Base-by-base conservation (phyloP, 2,329 filamentous ascomycete genomes). In the Penicillium nordicum region DNA sequence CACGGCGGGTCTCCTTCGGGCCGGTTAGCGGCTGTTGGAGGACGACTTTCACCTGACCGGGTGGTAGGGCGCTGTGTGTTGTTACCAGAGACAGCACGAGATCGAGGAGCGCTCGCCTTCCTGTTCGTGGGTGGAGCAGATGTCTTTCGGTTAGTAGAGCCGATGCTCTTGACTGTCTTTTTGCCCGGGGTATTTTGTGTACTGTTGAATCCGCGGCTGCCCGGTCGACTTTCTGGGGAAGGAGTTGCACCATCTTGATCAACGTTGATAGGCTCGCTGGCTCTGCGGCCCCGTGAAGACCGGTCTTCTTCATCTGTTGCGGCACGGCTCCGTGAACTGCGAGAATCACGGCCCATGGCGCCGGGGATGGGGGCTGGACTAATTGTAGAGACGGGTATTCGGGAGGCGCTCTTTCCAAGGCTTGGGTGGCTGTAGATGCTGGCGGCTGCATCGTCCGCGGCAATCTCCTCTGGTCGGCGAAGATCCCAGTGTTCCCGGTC, bases 1-100 rank as follows among this genome's bases (percentile, higher is more conserved):
- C 94, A 99, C 50, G 94, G 94, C 10, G 94, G 92, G 52, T 97
- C 93, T 21, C 94, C 94, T 78, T 97, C 94, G 0, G 92, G 92
- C 41, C 87, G 84, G 69, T 90, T 84, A 73, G 81, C 70, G 67
- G 80, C 73, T 68, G 82, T 85, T 57, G 71, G 73, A 49, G 79
- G 82, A 30, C 78, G 74, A 44, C 65, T 81, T 25, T 84, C 77
- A 14, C 83, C 84, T 42, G 82, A 83, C 61, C 87, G 82, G 16
- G 86, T 88, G 63, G 84, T 86, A 5, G 86, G 84, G 54, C 85
- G 82, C 60, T 76, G 70, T 62, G 76, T 73, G 16, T 67, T 63
- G 59, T 71, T 70, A 53, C 67, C 64, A 51, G 72, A 71, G 16
- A 67, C 61, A 16, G 71, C 66, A 55, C 73, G 68, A 49, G 69